Evolutionary conservation across 495 filamentous ascomycete genomes (phyloP).

Genomic region (Lichina pygmaea): DNA sequence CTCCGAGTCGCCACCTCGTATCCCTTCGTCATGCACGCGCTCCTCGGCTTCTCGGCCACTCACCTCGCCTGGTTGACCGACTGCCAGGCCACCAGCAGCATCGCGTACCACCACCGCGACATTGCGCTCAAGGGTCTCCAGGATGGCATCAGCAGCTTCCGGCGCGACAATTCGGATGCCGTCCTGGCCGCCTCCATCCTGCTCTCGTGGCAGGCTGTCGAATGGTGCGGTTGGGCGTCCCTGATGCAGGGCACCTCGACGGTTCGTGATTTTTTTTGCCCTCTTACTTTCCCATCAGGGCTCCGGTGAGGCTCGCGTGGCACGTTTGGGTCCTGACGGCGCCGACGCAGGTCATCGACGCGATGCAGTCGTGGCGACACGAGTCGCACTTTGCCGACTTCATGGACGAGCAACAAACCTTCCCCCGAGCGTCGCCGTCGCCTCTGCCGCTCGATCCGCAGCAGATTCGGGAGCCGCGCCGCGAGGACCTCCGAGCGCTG

Average conservation of each 20-base stretch:
- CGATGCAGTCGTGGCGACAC: conserved; percentile 82
- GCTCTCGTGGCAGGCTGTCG: conserved; percentile 85
- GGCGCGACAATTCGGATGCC: conserved; percentile 65
- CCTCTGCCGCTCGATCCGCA: conserved; percentile 24
- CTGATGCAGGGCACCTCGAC: conserved; percentile 78
- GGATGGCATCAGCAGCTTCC: conserved; percentile 64
- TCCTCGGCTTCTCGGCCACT: conserved; percentile 72
- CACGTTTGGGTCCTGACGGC: not conserved
- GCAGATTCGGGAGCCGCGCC: conserved; percentile 15
- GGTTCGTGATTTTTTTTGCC: conserved; percentile 19
- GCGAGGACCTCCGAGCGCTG: conserved; percentile 42
- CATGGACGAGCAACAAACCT: conserved; percentile 47
- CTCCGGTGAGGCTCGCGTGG: no score
- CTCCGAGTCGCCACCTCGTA: conserved; percentile 55
- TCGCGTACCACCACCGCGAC: conserved; percentile 67
- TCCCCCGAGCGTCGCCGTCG: conserved; percentile 32
- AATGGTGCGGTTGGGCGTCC: conserved; percentile 87
- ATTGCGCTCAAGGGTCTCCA: conserved; percentile 70
- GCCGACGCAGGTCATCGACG: conserved; percentile 39
- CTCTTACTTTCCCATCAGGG: not conserved
- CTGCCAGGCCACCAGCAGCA: conserved; percentile 54
- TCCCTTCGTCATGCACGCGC: conserved; percentile 75
- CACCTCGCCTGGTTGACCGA: conserved; percentile 71
- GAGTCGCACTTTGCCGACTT: conserved; percentile 67
- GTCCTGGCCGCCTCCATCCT: conserved; percentile 79